These are phyloP conservation scores for Phaseolus coccineus DNA, from an alignment of 331 rosid genomes.

Conservation along the genomic window DNA sequence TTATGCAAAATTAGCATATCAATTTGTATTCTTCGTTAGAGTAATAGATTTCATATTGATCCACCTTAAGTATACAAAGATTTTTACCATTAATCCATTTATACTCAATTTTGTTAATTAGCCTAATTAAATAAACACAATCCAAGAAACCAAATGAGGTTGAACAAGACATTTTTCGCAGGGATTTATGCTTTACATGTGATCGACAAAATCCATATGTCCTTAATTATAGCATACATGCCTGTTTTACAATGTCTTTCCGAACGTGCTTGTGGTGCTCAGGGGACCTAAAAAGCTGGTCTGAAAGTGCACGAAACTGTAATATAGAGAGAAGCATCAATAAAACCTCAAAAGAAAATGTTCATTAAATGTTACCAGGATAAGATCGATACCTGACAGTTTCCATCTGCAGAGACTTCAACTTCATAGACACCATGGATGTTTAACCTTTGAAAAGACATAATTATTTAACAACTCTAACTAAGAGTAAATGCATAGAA, in stretches of 20 bases:
- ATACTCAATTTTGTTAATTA: too few species aligned
- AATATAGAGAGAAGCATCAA: slow-evolving; percentile 36
- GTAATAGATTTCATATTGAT: too few species aligned
- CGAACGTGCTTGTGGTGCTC: slow-evolving; percentile 83
- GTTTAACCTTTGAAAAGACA: slow-evolving; percentile 59
- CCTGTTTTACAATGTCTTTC: slow-evolving; percentile 81
- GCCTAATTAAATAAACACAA: background rate
- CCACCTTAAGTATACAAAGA: background rate
- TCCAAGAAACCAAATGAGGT: background rate
- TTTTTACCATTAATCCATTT: too few species aligned
- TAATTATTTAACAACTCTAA: background rate
- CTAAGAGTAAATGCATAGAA: background rate
- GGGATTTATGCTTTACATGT: background rate
- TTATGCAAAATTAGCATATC: slow-evolving; percentile 48
- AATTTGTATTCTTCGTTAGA: too few species aligned
- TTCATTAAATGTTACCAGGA: background rate
- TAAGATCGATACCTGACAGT: slow-evolving; percentile 71
- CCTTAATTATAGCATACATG: background rate
- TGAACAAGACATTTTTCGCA: background rate
- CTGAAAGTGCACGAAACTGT: slow-evolving; percentile 90
- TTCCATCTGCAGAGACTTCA: slow-evolving; percentile 91
- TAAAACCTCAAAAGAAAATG: background rate
- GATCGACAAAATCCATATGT: background rate
- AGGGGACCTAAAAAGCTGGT: slow-evolving; percentile 76
- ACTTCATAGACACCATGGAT: slow-evolving; percentile 76